phyloP scores from a whole-genome alignment of 1,139 yeast genomes.

The Candida dubliniensis region DNA sequence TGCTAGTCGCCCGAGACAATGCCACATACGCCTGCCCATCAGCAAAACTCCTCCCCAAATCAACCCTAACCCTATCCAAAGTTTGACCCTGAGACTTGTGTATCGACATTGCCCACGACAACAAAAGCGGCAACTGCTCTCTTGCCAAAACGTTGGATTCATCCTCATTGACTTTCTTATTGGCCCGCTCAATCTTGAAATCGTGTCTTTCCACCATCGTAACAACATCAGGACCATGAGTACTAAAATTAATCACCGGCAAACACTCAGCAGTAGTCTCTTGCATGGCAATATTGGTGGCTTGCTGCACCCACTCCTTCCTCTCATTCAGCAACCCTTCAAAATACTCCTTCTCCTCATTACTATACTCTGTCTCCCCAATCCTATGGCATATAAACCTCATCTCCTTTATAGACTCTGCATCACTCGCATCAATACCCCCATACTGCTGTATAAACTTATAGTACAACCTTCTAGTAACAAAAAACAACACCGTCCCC shows the following conservation, averaged over 20 bases:
- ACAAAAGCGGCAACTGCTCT: slow-evolving; percentile 73
- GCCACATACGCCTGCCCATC: slow-evolving; percentile 97
- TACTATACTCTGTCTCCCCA: slow-evolving; percentile 29
- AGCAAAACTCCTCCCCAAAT: slow-evolving; percentile 74
- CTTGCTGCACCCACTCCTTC: slow-evolving; percentile 27
- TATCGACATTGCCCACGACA: slow-evolving; percentile 95
- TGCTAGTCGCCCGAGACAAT: slow-evolving; percentile 75
- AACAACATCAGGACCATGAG: slow-evolving; percentile 19
- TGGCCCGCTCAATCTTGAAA: slow-evolving; percentile 49
- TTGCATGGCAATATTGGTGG: slow-evolving; percentile 19
- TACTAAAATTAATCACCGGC: slow-evolving; percentile 59
- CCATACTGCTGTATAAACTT: slow-evolving; percentile 29
- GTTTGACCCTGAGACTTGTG: slow-evolving; percentile 99
- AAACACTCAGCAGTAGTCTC: slow-evolving; percentile 31
- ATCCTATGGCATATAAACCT: slow-evolving; percentile 27
- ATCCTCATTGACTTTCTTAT: slow-evolving; percentile 34
- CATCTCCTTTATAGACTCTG: slow-evolving; percentile 27
- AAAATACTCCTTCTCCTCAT: slow-evolving; percentile 43
- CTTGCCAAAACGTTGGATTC: slow-evolving; percentile 14
- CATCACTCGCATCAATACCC: slow-evolving; percentile 21
- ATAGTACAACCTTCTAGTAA: slow-evolving; percentile 34
- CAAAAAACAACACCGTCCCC: slow-evolving; percentile 65
- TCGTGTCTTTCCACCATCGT: slow-evolving; percentile 67
- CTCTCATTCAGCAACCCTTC: slow-evolving; percentile 28
- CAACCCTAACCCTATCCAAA: slow-evolving; percentile 76